Conservation (phyloP, 148 eudicot genomes). For the Vaccinium corymbosum region DNA sequence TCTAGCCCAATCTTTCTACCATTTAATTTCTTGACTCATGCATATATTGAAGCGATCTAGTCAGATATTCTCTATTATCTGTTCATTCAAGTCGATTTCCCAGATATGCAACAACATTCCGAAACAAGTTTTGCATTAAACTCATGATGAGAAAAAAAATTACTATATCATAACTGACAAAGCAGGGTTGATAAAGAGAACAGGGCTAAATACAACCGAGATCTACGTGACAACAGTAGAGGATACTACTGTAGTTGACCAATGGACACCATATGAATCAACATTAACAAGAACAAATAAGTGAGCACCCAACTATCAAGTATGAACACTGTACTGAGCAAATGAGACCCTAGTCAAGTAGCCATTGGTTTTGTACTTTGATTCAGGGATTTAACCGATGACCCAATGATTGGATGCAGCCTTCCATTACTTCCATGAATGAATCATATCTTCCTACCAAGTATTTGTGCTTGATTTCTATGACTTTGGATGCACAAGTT, state of each 20-base stretch:
- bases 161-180: not conserved
- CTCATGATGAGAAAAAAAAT: not conserved
- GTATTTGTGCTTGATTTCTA: not conserved
- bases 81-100: no score
- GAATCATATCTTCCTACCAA: not conserved
- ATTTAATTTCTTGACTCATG: no score
- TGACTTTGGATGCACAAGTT: not conserved
- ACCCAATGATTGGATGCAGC: not conserved
- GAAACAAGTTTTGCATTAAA: not conserved
- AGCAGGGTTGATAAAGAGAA: not conserved
- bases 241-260: not conserved
- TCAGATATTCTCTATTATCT: no score
- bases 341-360: not conserved
- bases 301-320: not conserved
- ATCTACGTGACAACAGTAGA: no score
- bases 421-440: not conserved
- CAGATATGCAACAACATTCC: not conserved
- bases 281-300: not conserved
- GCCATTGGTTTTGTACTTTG: not conserved
- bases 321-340: not conserved
- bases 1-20: no score
- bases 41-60: no score
- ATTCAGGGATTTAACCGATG: not conserved
- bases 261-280: not conserved
- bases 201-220: not conserved